Base-by-base conservation (phyloP, 768 basidiomycete genomes). In the Filobasidium floriforme region DNA sequence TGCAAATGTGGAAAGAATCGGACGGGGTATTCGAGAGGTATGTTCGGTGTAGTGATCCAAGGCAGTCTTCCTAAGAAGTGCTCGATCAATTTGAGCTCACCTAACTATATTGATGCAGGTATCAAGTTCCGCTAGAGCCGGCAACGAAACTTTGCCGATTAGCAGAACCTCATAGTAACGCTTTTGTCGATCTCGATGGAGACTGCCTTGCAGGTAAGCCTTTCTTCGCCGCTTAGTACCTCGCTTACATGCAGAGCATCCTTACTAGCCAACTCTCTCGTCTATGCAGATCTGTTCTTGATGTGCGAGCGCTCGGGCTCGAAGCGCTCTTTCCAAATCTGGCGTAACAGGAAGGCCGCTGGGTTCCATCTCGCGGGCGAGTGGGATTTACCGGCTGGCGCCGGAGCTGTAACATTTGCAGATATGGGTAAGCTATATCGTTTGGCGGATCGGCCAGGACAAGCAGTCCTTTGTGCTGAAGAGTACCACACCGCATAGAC, bases 161-260 rank as follows among this genome's bases (percentile, higher is more conserved):
- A n/a, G 84, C 89, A 12, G 86, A 87, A 69, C 93, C 94, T 6
- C 96, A 98, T 75, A 92, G 89, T 74, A 96, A 93, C 77, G 93
- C 92, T 0, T 88, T 92, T 19, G 84, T 98, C 5, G 96, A 99
- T 73, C 80, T 99, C 44, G 85, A 98, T 68, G 96, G 96, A 14
- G 96, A 99, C 77, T 98, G 96, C 77, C 82, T 96, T 3, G 91
- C 93, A 69, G 91, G 91, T 88, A n/a, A 59, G 76, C 60, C 11
- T 19, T 4, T 2, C n/a, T 37, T 7, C 24, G 26, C 61, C 40
- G 18, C 55, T 15, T 37, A 12, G 32, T 18, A 18, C 37, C 66
- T 66, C 32, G 22, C 46, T 5, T 37, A 15, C n/a, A n/a, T n/a
- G n/a, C n/a, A 46, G 24, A n/a, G 12, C 22, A 1, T 59, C 9